Base-by-base conservation (phyloP, 2,329 filamentous ascomycete genomes). In the Madurella mycetomatis region DNA sequence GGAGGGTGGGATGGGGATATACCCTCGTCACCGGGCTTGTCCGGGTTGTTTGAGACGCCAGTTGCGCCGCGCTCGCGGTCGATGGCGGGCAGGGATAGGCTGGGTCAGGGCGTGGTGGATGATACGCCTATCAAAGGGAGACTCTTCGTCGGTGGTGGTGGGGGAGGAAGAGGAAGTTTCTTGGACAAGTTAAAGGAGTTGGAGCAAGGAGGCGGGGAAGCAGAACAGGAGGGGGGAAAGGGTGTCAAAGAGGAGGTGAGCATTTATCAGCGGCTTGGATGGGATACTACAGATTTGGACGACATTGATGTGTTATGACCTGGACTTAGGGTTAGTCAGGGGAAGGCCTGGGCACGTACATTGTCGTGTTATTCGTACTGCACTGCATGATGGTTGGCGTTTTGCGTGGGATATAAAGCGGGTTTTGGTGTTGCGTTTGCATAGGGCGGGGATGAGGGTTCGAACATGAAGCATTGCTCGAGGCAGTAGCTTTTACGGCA, bases 261-360 rank as follows among this genome's bases (percentile, higher is more conserved):
- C 11, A 78, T 84, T 49, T 84, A 79, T 60, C 72, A 80, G 61
- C 71, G 70, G 59, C 66, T 84, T 41, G 81, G 81, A 44, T 84
- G 81, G 81, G 79, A 83, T 62, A 75, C 44, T 44, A 58, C 82
- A 55, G 79, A 83, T 55, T 66, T 73, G 64, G 76, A 82, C 64
- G 72, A 75, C 65, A 65, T 73, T 66, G 65, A 68, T 56, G 64
- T 67, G 18, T 51, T 66, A 50, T 55, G 57, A 58, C 64, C 25
- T 25, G 25, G 57, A 60, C 34, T 30, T 15, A 9, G 34, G 13
- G 9, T 37, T 11, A 4, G 11, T 37, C 13, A 37, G 34, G 11
- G 34, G 34, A 15, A 4, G 34, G 45, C 25, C 12, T 30, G 15
- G 12, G n/a, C 19, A 13, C 25, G 25, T 25, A 25, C 7, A n/a